Evolutionary conservation across 2,329 filamentous ascomycete species (phyloP), one percentile per base, ranked within the genome.

Genomic region (Cytospora paraplurivora): DNA sequence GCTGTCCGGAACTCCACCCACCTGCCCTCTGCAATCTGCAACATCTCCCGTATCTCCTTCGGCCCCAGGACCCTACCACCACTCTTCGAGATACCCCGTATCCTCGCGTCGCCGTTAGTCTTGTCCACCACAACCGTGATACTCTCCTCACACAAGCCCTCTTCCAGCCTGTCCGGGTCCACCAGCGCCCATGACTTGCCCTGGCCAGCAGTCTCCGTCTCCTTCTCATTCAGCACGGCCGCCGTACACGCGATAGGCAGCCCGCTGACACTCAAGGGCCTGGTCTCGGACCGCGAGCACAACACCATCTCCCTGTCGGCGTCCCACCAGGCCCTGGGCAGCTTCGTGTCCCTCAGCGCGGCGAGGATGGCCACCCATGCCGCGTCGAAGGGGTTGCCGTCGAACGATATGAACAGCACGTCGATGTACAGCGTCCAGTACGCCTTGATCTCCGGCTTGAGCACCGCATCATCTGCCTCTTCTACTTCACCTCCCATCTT

Each of bases 341-440:
- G 78, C 64, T 82, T 85, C 5, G 92, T 94, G 74, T 95, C 86
- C 59, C 81, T 82, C 64, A 99, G 78, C 7, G 95, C 94, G 10
- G 93, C 91, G 27, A 97, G 76, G 0, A 96, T 83, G 13, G 92
- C 88, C 0, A 89, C 85, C 93, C 94, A 98, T 0, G 92, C 92
- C 0, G 92, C 91, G 72, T 99, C 94, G 68, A 98, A 93, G 1
- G 92, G 86, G 71, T 95, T 96, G 7, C 94, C 94, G 68, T 97
- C 93, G 56, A 97, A 87, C 0, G 92, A 96, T 69, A 99, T 89
- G 77, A 97, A 95, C 72, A 97, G 85, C n/a, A 97, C 82, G 73
- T 98, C 94, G 68, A 99, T 91, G 76, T 97, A 97, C 21, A 99
- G 85, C 11, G 91, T 88, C 95, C 94, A 99, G 76, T 96, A 98